A percentile compares a stretch with the other conserved stretches of the same genome.
These are phyloP conservation scores for Neonectria magnoliae DNA, from an alignment of 2,329 filamentous ascomycete species.

Conservation along the genomic window DNA sequence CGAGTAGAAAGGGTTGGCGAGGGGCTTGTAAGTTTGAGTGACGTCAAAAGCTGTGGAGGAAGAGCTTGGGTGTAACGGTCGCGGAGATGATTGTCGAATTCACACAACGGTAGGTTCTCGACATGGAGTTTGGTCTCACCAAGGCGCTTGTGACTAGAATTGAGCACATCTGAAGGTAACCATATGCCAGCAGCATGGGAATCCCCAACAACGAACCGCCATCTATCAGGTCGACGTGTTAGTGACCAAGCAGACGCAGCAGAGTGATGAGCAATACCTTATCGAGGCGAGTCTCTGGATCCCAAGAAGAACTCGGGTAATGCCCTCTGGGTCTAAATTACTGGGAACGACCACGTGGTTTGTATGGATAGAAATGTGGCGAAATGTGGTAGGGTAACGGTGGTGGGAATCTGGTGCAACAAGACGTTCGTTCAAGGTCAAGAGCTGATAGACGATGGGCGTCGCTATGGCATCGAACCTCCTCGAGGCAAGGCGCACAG, in stretches of 20 bases:
- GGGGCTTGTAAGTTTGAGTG: conserved; percentile 53
- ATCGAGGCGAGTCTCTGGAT: conserved; percentile 52
- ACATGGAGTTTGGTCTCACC: conserved; percentile 50
- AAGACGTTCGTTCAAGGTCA: conserved; percentile 52
- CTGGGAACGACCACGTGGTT: conserved; percentile 53
- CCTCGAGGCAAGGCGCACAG: conserved; percentile 51
- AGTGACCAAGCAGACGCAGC: conserved; percentile 11
- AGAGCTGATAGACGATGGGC: conserved; percentile 53
- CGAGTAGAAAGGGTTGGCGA: conserved; percentile 53
- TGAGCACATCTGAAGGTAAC: conserved; percentile 53
- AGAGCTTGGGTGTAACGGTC: conserved; percentile 52
- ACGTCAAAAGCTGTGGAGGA: conserved; percentile 51
- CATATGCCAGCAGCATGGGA: conserved; percentile 42
- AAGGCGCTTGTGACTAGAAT: conserved; percentile 42
- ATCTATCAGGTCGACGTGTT: conserved; percentile 43
- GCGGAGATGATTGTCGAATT: conserved; percentile 47
- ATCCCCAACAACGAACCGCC: conserved; percentile 50
- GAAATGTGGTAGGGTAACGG: conserved; percentile 46
- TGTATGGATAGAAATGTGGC: conserved; percentile 51
- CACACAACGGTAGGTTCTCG: conserved; percentile 53
- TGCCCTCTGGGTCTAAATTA: conserved; percentile 51
- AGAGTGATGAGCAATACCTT: conserved; percentile 44
- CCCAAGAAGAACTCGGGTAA: conserved; percentile 48
- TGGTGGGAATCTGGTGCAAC: conserved; percentile 48
- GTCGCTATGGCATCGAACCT: conserved; percentile 54